Percentiles rank a stretch among this genome's conserved stretches.
phyloP scores from a whole-genome alignment of 2,329 filamentous ascomycete species.

The Alternaria gaisen region DNA sequence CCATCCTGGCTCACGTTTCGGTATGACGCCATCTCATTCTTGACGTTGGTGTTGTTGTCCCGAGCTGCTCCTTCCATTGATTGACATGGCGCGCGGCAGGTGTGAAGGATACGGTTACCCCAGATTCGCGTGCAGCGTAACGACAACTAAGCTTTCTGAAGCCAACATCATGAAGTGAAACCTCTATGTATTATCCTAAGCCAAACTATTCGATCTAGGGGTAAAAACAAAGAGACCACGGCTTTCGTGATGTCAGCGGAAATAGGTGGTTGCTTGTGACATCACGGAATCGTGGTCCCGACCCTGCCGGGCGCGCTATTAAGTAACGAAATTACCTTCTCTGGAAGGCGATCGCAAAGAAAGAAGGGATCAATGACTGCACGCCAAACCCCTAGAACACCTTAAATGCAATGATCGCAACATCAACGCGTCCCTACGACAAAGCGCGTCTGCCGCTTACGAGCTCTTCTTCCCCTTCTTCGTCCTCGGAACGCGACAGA shows the following conservation, averaged over 20 bases:
- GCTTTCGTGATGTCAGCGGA: background rate
- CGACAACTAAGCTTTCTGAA: background rate
- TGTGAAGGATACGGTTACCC: background rate
- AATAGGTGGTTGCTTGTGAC: background rate
- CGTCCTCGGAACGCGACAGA: conserved; percentile 59
- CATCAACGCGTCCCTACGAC: background rate
- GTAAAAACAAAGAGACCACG: background rate
- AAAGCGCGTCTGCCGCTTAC: background rate
- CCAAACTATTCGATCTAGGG: background rate
- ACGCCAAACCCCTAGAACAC: background rate
- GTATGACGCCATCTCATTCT: background rate
- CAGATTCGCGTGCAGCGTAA: background rate
- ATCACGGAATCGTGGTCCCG: background rate
- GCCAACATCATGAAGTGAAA: background rate
- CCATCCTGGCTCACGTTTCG: conserved; percentile 18
- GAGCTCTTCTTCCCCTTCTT: conserved; percentile 49
- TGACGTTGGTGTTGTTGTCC: background rate
- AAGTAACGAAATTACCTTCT: background rate
- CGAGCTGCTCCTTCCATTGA: background rate
- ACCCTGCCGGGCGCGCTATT: background rate
- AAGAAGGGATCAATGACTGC: no score
- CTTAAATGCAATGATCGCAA: background rate
- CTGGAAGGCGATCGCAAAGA: no score
- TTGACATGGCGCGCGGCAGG: background rate
- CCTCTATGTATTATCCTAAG: background rate